Percentiles rank a stretch among this genome's conserved stretches.
These are phyloP conservation scores for Serendipita sp. DNA, from an alignment of 768 basidiomycete genomes.

Conservation along the genomic window DNA sequence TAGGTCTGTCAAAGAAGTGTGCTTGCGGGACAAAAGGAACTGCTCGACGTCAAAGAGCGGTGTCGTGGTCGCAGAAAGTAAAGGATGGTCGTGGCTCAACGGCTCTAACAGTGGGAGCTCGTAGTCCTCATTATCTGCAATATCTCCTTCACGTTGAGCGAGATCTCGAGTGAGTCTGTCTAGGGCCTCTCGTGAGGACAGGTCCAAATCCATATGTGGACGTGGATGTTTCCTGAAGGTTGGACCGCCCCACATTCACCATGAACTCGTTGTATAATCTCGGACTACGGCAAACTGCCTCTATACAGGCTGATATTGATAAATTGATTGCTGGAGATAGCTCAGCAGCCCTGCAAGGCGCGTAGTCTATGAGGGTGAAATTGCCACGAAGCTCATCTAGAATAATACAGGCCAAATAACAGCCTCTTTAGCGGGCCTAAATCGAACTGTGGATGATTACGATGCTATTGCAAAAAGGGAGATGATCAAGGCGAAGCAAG, in stretches of 20 bases:
- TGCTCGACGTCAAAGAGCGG: conserved; percentile 56
- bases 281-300: conserved; percentile 80
- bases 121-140: background rate
- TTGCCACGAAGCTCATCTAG: conserved; percentile 15
- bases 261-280: conserved; percentile 96
- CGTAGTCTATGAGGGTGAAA: conserved; percentile 15
- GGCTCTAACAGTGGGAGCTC: conserved; percentile 29
- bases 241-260: background rate
- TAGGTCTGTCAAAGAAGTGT: conserved; percentile 75
- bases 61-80: conserved; percentile 38
- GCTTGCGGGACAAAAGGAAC: conserved; percentile 67
- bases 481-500: conserved; percentile 89
- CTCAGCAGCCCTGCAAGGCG: conserved; percentile 72
- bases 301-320: conserved; percentile 74
- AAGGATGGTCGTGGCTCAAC: conserved; percentile 63
- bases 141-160: conserved; percentile 2
- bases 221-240: background rate
- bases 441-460: conserved; percentile 90
- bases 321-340: conserved; percentile 64
- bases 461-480: conserved; percentile 93
- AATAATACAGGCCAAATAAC: conserved; percentile 75
- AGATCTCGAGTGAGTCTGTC: background rate
- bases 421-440: conserved; percentile 89
- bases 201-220: background rate
- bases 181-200: background rate